These are phyloP conservation scores for Aspergillus novofumigatus DNA, from an alignment of 2,329 filamentous ascomycete species.

Conservation along the genomic window DNA sequence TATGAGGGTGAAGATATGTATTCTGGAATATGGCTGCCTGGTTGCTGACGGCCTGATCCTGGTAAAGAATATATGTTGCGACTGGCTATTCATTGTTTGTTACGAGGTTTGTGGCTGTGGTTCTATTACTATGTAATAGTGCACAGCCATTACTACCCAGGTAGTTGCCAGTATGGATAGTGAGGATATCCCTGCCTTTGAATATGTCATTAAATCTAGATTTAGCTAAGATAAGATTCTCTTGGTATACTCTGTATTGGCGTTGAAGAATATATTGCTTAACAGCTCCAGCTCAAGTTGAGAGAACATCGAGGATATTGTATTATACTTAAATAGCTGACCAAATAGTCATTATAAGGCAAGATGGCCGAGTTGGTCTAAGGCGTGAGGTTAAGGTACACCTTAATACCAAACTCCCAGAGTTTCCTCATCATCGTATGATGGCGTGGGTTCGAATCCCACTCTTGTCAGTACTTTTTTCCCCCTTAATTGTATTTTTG, in stretches of 20 bases:
- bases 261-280: too few species aligned
- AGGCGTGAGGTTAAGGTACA: slow-evolving; percentile 32
- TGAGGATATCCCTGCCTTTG: background rate
- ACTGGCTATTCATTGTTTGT: background rate
- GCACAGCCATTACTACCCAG: background rate
- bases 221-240: too few species aligned
- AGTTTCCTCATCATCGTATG: background rate
- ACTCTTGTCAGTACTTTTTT: background rate
- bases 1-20: background rate
- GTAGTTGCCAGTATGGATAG: background rate
- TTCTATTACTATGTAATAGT: background rate
- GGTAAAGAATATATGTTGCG: background rate
- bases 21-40: background rate
- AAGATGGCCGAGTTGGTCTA: slow-evolving; percentile 37
- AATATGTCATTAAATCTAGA: background rate
- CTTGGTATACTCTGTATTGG: too few species aligned
- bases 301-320: too few species aligned
- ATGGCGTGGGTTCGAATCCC: background rate
- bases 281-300: too few species aligned
- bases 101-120: background rate
- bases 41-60: background rate
- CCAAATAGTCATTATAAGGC: slow-evolving; percentile 5
- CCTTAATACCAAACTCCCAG: background rate
- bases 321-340: too few species aligned
- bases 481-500: background rate